Percentiles rank a stretch among this genome's conserved stretches.
Evolutionary conservation across 768 basidiomycete genomes (phyloP).

Genomic region (Neoboletus brunneissimus): DNA sequence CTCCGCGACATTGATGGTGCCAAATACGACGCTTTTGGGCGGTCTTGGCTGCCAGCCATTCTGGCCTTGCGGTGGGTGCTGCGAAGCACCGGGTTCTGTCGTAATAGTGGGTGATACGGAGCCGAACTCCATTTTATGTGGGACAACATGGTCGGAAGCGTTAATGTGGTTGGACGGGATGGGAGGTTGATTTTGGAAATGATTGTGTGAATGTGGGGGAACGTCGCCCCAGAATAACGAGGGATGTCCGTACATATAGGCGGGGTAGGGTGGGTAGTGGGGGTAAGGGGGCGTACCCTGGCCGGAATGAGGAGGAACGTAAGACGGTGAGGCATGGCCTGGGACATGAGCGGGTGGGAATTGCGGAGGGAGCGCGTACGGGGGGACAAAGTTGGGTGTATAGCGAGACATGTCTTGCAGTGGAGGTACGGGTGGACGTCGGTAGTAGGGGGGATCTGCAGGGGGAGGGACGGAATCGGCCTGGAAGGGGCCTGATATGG

Average conservation of each 20-base stretch:
- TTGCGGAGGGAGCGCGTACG: constrained; percentile 17
- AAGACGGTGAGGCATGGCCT: constrained; percentile 27
- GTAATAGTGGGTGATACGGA: constrained; percentile 14
- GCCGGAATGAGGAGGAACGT: constrained; percentile 23
- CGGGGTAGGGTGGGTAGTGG: constrained; percentile 34
- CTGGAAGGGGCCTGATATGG: constrained; percentile 12
- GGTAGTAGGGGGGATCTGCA: constrained; percentile 18
- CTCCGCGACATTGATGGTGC: constrained; percentile 42
- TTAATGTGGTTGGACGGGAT: constrained; percentile 6
- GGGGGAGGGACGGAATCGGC: constrained; percentile 10
- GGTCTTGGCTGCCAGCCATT: constrained; percentile 7
- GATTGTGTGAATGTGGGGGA: constrained; percentile 8
- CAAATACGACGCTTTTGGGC: constrained; percentile 45
- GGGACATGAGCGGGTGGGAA: constrained; percentile 17
- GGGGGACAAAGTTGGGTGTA: constrained; percentile 13
- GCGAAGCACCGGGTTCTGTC: constrained; percentile 9
- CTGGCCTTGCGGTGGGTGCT: constrained; percentile 1
- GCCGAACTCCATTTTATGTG: constrained; percentile 17
- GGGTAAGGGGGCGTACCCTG: constrained; percentile 36
- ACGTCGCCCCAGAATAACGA: constrained; percentile 39
- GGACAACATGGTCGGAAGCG: constrained; percentile 12
- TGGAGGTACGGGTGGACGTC: constrained; percentile 17
- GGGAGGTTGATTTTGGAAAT: constrained; percentile 19
- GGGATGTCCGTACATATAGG: constrained; percentile 35
- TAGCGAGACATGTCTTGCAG: constrained; percentile 23